A percentile compares a stretch with the other conserved stretches of the same genome.
phyloP scores from a whole-genome alignment of 176 grass and related monocot genomes.

The Bonia amplexicaulis region DNA sequence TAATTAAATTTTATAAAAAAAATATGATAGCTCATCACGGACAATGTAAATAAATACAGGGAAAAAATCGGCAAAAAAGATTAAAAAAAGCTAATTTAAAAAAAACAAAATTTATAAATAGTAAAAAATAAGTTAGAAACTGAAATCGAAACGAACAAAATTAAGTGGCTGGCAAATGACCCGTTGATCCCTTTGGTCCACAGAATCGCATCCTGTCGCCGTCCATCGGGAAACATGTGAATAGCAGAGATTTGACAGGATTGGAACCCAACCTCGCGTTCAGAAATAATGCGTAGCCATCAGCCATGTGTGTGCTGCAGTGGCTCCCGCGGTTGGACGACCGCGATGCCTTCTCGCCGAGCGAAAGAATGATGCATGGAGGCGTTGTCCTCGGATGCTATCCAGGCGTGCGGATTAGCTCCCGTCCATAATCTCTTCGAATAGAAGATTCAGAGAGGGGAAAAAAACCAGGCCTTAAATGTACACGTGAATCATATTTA shows the following conservation, averaged over 20 bases:
- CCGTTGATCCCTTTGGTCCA: neutral
- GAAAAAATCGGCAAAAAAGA: no score
- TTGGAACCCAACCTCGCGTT: neutral
- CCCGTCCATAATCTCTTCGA: neutral
- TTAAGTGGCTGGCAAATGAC: neutral
- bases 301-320: neutral
- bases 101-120: no score
- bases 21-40: no score
- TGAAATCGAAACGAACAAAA: no score
- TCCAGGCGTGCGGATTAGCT: neutral
- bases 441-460: neutral
- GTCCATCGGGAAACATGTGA: neutral
- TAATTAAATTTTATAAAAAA: no score
- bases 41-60: no score
- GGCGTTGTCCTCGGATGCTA: neutral
- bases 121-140: no score
- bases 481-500: conserved; percentile 22
- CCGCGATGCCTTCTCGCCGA: neutral
- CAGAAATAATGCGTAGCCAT: neutral
- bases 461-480: neutral
- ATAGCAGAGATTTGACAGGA: neutral
- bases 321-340: neutral
- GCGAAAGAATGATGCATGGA: neutral
- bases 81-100: no score
- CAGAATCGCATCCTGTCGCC: neutral